Evolutionary conservation across 2,329 filamentous ascomycete genomes (phyloP), one percentile per base, ranked within the genome.

Genomic region (Blumeriella jaapii): DNA sequence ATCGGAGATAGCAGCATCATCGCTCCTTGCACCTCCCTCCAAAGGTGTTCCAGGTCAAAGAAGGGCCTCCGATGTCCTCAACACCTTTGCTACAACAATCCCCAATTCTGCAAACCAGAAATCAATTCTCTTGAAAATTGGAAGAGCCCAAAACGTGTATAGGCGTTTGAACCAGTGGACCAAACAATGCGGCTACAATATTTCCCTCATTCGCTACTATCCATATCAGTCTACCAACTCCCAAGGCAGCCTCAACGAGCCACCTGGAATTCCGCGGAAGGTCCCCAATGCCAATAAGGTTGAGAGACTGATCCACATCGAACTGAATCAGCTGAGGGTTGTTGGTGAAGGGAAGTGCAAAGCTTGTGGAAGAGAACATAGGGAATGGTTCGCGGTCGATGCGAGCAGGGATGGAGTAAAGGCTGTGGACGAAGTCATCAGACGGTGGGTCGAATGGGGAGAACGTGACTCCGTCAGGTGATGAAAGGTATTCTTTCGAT

Each of bases 321-420:
- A 98, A 61, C 68, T 96, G n/a, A 67, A 67, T 4, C 67, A 66
- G 25, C 60, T 67, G 47, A 61, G 58, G 58, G 76, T 61, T 39
- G 75, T 67, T 62, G 71, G 1, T 41, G 61, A 35, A 26, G 73
- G 41, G 55, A 71, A 71, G 34, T 98, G 91, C 52, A 65, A 67
- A 4, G 70, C 75, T 1, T 98, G 91, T 54, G 86, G 86, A 2
- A 78, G 77, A 52, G 78, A 85, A 50, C 91, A 98, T 58, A 67
- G 79, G 34, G 91, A 98, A 61, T 98, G 89, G 89, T 98, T 98
- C 56, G 82, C 93, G 60, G 77, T 95, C 1, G 75, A 83, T 42
- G 82, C 83, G 0, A 78, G 65, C 14, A 71, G 77, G 45, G 68
- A 78, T 17, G 82, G 78, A 0, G 68, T 96, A 3, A 72, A 68